Conservation (phyloP, 2,329 filamentous ascomycete species). For the Fusarium poae region DNA sequence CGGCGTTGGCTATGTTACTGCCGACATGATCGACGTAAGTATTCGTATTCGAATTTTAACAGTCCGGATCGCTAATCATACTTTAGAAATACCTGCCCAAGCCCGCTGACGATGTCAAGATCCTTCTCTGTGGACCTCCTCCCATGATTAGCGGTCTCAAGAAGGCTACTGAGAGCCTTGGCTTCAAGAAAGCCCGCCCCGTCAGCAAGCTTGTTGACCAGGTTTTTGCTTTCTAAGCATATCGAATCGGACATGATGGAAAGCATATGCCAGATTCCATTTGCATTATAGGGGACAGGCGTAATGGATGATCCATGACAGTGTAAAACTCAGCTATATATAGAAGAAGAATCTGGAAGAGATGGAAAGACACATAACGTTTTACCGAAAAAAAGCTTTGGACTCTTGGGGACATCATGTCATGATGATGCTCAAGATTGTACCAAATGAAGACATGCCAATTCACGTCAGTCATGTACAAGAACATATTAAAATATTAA, state of each 20-base stretch:
- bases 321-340: constrained; percentile 27
- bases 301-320: constrained; percentile 1
- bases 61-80: constrained; percentile 40
- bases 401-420: background rate
- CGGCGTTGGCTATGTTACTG: constrained; percentile 93
- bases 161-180: constrained; percentile 90
- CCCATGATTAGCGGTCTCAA: constrained; percentile 98
- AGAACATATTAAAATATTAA: constrained; percentile 10
- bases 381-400: constrained; percentile 2
- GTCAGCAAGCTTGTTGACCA: constrained; percentile 99
- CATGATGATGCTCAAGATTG: constrained; percentile 6
- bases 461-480: constrained; percentile 24
- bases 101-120: constrained; percentile 88
- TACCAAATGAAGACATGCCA: constrained; percentile 17
- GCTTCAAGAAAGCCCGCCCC: constrained; percentile 90
- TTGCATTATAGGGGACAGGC: constrained; percentile 4
- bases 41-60: constrained; percentile 24
- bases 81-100: constrained; percentile 81
- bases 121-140: constrained; percentile 93
- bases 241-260: constrained; percentile 1
- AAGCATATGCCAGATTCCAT: background rate
- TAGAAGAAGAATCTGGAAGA: constrained; percentile 25
- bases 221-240: constrained; percentile 85
- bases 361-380: constrained; percentile 14
- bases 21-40: constrained; percentile 91